Percentiles rank a stretch among this genome's conserved stretches.
Conservation (phyloP, 2,329 filamentous ascomycete species). For the Sordariomycetes sp. region DNA sequence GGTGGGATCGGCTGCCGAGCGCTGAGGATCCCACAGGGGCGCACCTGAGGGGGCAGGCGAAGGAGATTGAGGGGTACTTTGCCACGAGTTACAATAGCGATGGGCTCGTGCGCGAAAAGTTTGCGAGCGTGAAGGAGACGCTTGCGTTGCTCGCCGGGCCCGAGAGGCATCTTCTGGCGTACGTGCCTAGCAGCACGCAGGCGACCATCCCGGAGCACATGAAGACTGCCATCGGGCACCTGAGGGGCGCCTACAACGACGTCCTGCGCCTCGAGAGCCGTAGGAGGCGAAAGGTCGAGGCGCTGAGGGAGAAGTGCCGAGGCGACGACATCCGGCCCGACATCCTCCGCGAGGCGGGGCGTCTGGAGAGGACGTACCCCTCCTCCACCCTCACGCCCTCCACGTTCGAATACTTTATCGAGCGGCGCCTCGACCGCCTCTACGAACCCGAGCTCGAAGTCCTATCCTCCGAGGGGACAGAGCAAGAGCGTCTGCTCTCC, state of each 20-base stretch:
- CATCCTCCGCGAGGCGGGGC: slow-evolving; percentile 69
- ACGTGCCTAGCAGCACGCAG: slow-evolving; percentile 73
- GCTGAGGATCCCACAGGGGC: slow-evolving; percentile 49
- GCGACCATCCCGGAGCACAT: slow-evolving; percentile 69
- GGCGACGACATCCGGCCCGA: slow-evolving; percentile 81
- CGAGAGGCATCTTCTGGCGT: slow-evolving; percentile 72
- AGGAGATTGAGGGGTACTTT: slow-evolving; percentile 80
- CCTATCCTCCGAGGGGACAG: slow-evolving; percentile 55
- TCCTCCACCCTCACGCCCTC: slow-evolving; percentile 74
- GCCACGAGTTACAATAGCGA: slow-evolving; percentile 46
- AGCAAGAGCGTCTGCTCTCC: slow-evolving; percentile 60
- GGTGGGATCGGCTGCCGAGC: slow-evolving; percentile 64
- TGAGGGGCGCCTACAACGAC: slow-evolving; percentile 76
- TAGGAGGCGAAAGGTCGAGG: slow-evolving; percentile 66
- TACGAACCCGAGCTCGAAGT: slow-evolving; percentile 70
- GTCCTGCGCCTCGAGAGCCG: slow-evolving; percentile 71
- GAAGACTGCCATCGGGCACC: slow-evolving; percentile 61
- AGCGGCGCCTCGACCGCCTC: slow-evolving; percentile 57
- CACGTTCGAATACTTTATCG: slow-evolving; percentile 87
- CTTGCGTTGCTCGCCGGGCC: slow-evolving; percentile 66
- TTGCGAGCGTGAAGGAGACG: slow-evolving; percentile 60
- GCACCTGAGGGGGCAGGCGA: slow-evolving; percentile 62
- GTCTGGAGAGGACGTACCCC: slow-evolving; percentile 75
- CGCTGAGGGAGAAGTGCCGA: slow-evolving; percentile 64
- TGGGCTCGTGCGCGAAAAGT: slow-evolving; percentile 58